Evolutionary conservation across 179 eudicot genomes (phyloP).

Genomic region (Heliamphora pulchella): DNA sequence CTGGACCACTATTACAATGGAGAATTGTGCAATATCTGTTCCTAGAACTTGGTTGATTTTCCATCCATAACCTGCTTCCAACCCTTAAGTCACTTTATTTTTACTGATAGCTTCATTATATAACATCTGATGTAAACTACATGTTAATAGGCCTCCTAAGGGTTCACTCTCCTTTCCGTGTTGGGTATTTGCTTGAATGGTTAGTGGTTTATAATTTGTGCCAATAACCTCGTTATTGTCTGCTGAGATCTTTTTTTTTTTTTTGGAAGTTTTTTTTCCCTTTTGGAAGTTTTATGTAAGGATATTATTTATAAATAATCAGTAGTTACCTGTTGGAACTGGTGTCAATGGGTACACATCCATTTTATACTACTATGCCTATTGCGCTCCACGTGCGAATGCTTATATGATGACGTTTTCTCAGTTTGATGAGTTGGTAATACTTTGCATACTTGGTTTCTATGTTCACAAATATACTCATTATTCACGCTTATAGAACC

Average conservation of each 20-base stretch:
- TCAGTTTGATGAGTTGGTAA: background rate
- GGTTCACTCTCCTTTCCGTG: background rate
- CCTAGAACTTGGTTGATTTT: background rate
- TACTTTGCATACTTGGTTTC: too few species aligned
- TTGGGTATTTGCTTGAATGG: background rate
- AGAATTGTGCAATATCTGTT: background rate
- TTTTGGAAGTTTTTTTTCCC: too few species aligned
- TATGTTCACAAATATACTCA: background rate
- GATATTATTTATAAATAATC: too few species aligned
- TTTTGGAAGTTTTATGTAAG: constrained; percentile 1
- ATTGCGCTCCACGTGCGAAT: background rate
- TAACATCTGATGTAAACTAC: background rate
- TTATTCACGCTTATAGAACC: background rate
- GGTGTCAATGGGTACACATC: background rate
- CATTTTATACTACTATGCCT: background rate
- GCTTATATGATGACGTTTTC: background rate
- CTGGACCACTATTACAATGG: background rate
- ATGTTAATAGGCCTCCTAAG: background rate
- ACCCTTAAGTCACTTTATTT: background rate
- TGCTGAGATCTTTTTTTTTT: background rate
- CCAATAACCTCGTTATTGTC: background rate
- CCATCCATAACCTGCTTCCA: background rate
- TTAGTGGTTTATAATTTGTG: background rate
- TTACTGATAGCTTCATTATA: background rate
- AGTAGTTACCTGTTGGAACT: background rate